A percentile compares a stretch with the other conserved stretches of the same genome.
phyloP scores from a whole-genome alignment of 495 filamentous ascomycete genomes.

The Penicillium waksmanii region DNA sequence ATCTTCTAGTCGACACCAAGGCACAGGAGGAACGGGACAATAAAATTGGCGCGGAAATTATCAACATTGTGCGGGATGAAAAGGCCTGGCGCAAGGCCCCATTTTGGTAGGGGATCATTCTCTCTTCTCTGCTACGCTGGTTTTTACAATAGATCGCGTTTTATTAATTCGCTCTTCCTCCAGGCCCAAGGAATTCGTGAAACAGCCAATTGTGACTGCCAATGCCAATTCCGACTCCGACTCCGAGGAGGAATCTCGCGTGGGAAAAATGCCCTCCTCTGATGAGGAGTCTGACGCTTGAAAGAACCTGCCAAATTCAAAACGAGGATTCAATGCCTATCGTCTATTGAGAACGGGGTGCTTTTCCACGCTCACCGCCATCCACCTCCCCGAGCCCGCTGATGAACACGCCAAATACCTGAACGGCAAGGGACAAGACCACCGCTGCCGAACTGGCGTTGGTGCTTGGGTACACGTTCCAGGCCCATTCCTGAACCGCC shows the following conservation, averaged over 20 bases:
- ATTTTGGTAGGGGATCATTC: conserved; percentile 73
- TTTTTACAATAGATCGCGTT: conserved; percentile 16
- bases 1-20: conserved; percentile 77
- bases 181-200: conserved; percentile 83
- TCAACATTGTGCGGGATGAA: conserved; percentile 91
- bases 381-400: conserved; percentile 28
- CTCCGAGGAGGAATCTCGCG: conserved; percentile 76
- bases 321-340: conserved; percentile 7
- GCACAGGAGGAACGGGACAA: conserved; percentile 70
- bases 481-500: conserved; percentile 91
- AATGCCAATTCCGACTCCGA: conserved; percentile 49
- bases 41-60: conserved; percentile 84
- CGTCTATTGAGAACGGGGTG: conserved; percentile 31
- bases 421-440: conserved; percentile 67
- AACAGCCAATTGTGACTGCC: conserved; percentile 46
- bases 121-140: not conserved
- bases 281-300: conserved; percentile 58
- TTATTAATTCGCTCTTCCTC: conserved; percentile 14
- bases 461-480: conserved; percentile 96
- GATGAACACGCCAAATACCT: conserved; percentile 54
- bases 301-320: conserved; percentile 3
- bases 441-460: conserved; percentile 75
- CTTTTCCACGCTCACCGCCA: conserved; percentile 17
- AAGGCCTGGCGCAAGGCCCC: conserved; percentile 84
- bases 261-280: conserved; percentile 81